A percentile compares a stretch with the other conserved stretches of the same genome.
phyloP scores from a whole-genome alignment of 805 yeast species.

The Novakomyces olei region DNA sequence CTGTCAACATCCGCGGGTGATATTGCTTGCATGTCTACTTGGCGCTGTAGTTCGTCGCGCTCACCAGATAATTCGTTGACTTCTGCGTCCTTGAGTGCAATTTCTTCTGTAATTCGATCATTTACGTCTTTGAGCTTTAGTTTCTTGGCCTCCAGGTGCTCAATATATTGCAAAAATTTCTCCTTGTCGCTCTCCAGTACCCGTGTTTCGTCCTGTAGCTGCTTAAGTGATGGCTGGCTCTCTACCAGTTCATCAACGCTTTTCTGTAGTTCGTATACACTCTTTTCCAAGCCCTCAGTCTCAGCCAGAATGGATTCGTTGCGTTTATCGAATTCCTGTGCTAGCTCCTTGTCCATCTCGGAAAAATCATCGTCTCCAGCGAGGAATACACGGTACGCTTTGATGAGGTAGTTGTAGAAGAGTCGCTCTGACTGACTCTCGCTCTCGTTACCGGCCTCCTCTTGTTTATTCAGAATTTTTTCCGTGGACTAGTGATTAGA shows the following conservation, averaged over 20 bases:
- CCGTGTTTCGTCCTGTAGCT: slow-evolving; percentile 1
- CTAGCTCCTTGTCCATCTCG: not conserved
- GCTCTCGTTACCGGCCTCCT: too few species aligned
- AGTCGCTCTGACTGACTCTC: too few species aligned
- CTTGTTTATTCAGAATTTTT: too few species aligned
- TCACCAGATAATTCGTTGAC: slow-evolving; percentile 22
- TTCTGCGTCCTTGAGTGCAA: slow-evolving; percentile 48
- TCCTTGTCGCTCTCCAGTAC: slow-evolving; percentile 8
- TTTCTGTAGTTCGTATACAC: slow-evolving; percentile 3
- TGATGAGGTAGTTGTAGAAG: slow-evolving; percentile 36
- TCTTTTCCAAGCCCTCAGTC: slow-evolving; percentile 3
- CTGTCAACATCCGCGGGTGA: slow-evolving; percentile 41
- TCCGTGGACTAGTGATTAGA: too few species aligned
- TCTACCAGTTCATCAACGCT: slow-evolving; percentile 4
- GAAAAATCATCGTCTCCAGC: slow-evolving; percentile 17
- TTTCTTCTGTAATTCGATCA: slow-evolving; percentile 27
- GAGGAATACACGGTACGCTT: slow-evolving; percentile 46
- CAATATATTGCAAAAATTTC: slow-evolving; percentile 3
- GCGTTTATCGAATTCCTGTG: not conserved
- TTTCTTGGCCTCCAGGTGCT: slow-evolving; percentile 12
- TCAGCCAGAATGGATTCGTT: slow-evolving; percentile 1
- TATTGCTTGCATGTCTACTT: slow-evolving; percentile 33
- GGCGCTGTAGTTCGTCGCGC: slow-evolving; percentile 15
- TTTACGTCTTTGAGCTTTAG: slow-evolving; percentile 12
- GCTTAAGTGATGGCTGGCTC: not conserved